These are phyloP conservation scores for Stephania yunnanensis DNA, from an alignment of 164 flowering plant species.

Conservation along the genomic window DNA sequence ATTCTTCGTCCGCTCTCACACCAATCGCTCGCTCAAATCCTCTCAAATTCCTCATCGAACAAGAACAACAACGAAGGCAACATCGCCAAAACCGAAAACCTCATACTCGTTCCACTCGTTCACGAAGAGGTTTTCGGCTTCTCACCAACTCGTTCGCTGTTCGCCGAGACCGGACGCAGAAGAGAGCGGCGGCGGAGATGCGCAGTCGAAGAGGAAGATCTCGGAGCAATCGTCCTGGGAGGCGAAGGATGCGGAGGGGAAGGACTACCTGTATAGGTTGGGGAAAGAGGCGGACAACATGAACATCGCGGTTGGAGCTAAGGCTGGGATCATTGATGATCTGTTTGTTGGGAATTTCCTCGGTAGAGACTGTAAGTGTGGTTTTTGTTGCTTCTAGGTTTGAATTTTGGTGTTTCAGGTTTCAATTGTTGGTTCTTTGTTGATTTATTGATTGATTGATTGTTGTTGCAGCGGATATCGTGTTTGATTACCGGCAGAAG, in stretches of 20 bases:
- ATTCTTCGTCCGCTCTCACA: not conserved
- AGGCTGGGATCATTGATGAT: slow-evolving; percentile 76
- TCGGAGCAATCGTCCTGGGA: slow-evolving; percentile 93
- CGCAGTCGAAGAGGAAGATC: slow-evolving; percentile 29
- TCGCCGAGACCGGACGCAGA: slow-evolving; percentile 8
- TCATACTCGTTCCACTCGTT: slow-evolving; percentile 4
- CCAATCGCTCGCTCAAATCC: not conserved
- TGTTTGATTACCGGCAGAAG: slow-evolving; percentile 91
- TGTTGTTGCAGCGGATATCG: slow-evolving; percentile 71
- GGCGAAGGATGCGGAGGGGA: slow-evolving; percentile 70
- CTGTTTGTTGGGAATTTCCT: slow-evolving; percentile 83
- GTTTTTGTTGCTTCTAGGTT: not conserved
- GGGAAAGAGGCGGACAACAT: slow-evolving; percentile 84
- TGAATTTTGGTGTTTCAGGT: not conserved
- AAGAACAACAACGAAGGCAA: no score
- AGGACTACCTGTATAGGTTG: slow-evolving; percentile 73
- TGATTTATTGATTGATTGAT: not conserved
- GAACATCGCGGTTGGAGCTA: slow-evolving; percentile 83
- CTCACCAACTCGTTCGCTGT: slow-evolving; percentile 5
- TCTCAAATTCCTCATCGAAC: not conserved
- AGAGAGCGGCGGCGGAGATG: not conserved
- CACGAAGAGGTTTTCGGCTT: slow-evolving; percentile 7
- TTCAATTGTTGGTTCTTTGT: not conserved
- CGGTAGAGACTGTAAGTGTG: slow-evolving; percentile 63
- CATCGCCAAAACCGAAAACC: no score